Evolutionary conservation across 495 filamentous ascomycete genomes (phyloP).

Genomic region (Trichocladium uniseriatum): DNA sequence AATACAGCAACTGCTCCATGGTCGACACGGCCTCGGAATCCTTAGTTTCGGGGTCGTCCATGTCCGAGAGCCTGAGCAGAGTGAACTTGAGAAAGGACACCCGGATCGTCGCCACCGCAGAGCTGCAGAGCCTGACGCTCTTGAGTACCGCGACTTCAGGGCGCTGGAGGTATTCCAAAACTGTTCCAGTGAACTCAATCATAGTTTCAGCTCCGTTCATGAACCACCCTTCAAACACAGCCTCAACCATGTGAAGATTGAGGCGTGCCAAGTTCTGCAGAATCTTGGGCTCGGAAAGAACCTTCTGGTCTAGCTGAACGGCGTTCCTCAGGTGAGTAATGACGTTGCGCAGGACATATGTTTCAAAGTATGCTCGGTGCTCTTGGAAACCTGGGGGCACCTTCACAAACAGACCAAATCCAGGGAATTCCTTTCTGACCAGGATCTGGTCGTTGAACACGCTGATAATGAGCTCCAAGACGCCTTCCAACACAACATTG

Average conservation of each 20-base stretch:
- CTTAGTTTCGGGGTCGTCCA: constrained; percentile 52
- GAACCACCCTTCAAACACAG: constrained; percentile 93
- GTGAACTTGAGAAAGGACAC: constrained; percentile 65
- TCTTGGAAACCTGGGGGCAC: constrained; percentile 86
- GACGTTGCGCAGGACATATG: constrained; percentile 70
- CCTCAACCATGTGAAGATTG: constrained; percentile 69
- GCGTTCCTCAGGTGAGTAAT: constrained; percentile 60
- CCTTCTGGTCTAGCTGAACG: constrained; percentile 58
- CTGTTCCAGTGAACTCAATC: constrained; percentile 75
- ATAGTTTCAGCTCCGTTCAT: constrained; percentile 71
- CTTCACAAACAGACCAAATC: constrained; percentile 81
- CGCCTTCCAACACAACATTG: constrained; percentile 61
- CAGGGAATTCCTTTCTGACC: constrained; percentile 77
- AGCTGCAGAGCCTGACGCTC: constrained; percentile 77
- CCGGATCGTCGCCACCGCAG: constrained; percentile 64
- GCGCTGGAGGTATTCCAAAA: constrained; percentile 81
- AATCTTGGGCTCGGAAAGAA: constrained; percentile 71
- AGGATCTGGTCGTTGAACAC: constrained; percentile 80
- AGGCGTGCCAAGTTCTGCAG: constrained; percentile 80
- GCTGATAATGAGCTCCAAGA: constrained; percentile 63
- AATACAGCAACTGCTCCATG: constrained; percentile 80
- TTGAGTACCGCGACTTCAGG: constrained; percentile 75
- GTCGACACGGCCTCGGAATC: constrained; percentile 53
- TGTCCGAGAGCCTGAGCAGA: constrained; percentile 73
- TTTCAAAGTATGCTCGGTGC: constrained; percentile 89